Conservation (phyloP, 495 filamentous ascomycete species). For the Rostrohypoxylon terebratum region DNA sequence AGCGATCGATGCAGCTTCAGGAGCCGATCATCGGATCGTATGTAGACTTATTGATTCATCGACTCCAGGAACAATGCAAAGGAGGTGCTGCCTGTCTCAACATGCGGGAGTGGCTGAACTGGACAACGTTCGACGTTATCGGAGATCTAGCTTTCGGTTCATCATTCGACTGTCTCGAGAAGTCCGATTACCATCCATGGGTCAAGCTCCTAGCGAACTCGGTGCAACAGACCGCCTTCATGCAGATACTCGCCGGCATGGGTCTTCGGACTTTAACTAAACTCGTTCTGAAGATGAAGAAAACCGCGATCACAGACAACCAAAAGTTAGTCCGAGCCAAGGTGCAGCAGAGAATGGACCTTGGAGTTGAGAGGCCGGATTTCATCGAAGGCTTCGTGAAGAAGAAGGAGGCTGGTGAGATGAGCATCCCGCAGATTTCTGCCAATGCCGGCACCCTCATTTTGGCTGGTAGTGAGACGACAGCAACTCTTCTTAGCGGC, state of each 20-base stretch:
- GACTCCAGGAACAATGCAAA: slow-evolving; percentile 48
- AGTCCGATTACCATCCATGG: slow-evolving; percentile 58
- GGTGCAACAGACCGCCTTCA: slow-evolving; percentile 40
- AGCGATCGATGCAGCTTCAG: slow-evolving; percentile 54
- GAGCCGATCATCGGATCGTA: slow-evolving; percentile 51
- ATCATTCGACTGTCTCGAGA: slow-evolving; percentile 61
- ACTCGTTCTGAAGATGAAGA: not conserved
- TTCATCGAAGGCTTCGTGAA: slow-evolving; percentile 55
- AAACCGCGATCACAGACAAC: slow-evolving; percentile 42
- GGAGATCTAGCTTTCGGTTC: slow-evolving; percentile 66
- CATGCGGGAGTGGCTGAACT: slow-evolving; percentile 62
- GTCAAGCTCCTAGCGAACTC: slow-evolving; percentile 55
- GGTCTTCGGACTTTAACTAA: slow-evolving; percentile 35
- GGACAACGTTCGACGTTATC: slow-evolving; percentile 64
- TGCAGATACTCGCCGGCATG: slow-evolving; percentile 35
- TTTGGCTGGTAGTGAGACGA: slow-evolving; percentile 65
- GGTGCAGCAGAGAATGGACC: slow-evolving; percentile 50
- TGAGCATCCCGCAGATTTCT: slow-evolving; percentile 31
- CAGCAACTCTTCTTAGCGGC: slow-evolving; percentile 61
- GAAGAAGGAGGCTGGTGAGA: slow-evolving; percentile 51
- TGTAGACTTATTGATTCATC: slow-evolving; percentile 53
- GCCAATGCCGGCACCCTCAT: slow-evolving; percentile 47
- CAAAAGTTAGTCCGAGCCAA: slow-evolving; percentile 46
- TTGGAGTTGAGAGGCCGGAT: slow-evolving; percentile 50
- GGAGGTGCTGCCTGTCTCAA: slow-evolving; percentile 44